Percentiles rank a stretch among this genome's conserved stretches.
Conservation (phyloP, 2,329 filamentous ascomycete genomes). For the Aspergillus latus region DNA sequence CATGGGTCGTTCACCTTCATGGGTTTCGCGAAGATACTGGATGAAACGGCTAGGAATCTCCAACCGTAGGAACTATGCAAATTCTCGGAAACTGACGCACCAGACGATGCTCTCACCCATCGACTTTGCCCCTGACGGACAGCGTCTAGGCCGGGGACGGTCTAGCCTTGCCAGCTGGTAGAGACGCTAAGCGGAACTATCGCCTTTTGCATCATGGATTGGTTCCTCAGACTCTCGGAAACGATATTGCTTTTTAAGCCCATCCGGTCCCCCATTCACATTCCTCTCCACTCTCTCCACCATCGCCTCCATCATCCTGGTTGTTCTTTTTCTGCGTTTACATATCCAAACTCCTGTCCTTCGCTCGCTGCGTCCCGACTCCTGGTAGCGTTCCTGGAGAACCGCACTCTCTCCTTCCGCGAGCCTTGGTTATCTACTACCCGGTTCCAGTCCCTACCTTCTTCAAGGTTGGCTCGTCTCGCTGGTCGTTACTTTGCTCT, state of each 20-base stretch:
- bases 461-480: background rate
- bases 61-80: conserved; percentile 7
- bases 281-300: background rate
- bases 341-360: background rate
- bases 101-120: background rate
- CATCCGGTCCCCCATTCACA: background rate
- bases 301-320: background rate
- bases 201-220: background rate
- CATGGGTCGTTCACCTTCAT: background rate
- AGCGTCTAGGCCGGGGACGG: conserved; percentile 3
- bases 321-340: background rate
- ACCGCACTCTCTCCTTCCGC: background rate
- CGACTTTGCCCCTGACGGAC: conserved; percentile 11
- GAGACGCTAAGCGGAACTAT: conserved; percentile 9
- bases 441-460: conserved; percentile 7
- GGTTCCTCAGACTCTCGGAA: background rate
- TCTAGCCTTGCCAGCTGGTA: conserved; percentile 14
- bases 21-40: background rate
- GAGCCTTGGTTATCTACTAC: background rate
- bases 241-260: conserved; percentile 1
- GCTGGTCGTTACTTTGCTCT: background rate
- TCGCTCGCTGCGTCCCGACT: background rate
- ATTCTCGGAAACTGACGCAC: conserved; percentile 15
- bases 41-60: background rate
- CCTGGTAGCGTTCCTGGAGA: conserved; percentile 5